Evolutionary conservation across 768 basidiomycete genomes (phyloP).

Genomic region (Ramaria sp.): DNA sequence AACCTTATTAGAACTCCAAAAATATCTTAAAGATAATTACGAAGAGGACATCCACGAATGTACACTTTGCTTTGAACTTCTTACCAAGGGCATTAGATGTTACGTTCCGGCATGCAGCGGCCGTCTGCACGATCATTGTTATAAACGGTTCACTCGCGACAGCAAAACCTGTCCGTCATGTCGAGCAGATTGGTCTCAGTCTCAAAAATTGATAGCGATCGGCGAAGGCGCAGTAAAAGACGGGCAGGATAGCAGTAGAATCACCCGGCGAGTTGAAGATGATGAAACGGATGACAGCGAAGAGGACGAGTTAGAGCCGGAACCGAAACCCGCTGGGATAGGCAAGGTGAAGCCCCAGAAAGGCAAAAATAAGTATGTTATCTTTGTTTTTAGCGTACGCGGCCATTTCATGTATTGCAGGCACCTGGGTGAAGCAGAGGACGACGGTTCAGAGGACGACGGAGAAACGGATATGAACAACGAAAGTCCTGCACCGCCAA

Average conservation of each 20-base stretch:
- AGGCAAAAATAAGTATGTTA: background rate
- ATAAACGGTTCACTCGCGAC: conserved; percentile 35
- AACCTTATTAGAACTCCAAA: conserved; percentile 57
- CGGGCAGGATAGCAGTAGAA: conserved; percentile 34
- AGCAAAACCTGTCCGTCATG: conserved; percentile 46
- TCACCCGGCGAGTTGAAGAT: conserved; percentile 18
- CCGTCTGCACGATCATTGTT: conserved; percentile 57
- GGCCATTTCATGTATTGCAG: background rate
- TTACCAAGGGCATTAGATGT: conserved; percentile 63
- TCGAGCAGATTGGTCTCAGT: conserved; percentile 45
- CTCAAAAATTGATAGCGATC: conserved; percentile 39
- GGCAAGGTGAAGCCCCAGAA: background rate
- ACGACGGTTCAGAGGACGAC: conserved; percentile 13
- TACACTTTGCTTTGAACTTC: conserved; percentile 60
- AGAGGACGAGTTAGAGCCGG: background rate
- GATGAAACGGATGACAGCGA: conserved; percentile 15
- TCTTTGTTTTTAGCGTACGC: background rate
- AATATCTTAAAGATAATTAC: conserved; percentile 66
- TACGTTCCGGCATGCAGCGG: conserved; percentile 48
- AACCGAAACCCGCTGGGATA: background rate
- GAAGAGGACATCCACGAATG: conserved; percentile 64
- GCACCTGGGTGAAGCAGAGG: conserved; percentile 9
- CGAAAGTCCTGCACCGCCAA: background rate
- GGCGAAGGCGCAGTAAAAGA: conserved; percentile 61
- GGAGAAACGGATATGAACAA: conserved; percentile 12